Conservation (phyloP, 73 alveolate species). For the Paramecium sexaurelia region DNA sequence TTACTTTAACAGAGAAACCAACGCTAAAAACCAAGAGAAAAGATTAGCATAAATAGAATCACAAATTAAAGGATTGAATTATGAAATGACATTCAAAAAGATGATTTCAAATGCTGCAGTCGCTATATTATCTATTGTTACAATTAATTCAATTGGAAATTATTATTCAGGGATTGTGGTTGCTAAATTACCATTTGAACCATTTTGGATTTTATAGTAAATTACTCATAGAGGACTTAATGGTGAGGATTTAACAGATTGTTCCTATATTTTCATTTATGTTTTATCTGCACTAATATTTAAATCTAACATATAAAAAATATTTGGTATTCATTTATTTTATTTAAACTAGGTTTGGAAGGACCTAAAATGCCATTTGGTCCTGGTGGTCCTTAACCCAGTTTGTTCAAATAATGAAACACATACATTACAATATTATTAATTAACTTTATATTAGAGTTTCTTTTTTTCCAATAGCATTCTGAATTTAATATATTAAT, state of each 20-base stretch:
- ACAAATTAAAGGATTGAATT: conserved; percentile 62
- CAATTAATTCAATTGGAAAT: conserved; percentile 69
- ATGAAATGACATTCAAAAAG: conserved; percentile 69
- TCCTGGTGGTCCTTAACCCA: conserved; percentile 64
- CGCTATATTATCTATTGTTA: conserved; percentile 78
- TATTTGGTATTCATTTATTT: conserved; percentile 73
- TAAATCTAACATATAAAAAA: conserved; percentile 89
- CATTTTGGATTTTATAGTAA: conserved; percentile 79
- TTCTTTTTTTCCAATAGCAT: neutral
- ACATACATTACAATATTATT: neutral
- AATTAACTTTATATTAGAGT: neutral
- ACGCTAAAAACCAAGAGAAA: conserved; percentile 69
- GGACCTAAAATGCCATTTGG: conserved; percentile 67
- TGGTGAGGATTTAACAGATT: conserved; percentile 92
- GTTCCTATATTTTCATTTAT: conserved; percentile 91
- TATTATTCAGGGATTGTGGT: conserved; percentile 89
- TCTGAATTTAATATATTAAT: neutral
- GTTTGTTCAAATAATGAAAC: conserved; percentile 19
- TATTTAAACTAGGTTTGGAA: conserved; percentile 20
- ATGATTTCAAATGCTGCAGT: conserved; percentile 82
- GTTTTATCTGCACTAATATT: conserved; percentile 80
- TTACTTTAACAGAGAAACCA: neutral
- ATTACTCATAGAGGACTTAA: conserved; percentile 90
- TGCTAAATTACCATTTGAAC: conserved; percentile 93
- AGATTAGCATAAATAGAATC: conserved; percentile 65